Evolutionary conservation across 805 yeast genomes (phyloP), one percentile per base, ranked within the genome.

Genomic region (Cyberlindnera nakhonratchasimensis): DNA sequence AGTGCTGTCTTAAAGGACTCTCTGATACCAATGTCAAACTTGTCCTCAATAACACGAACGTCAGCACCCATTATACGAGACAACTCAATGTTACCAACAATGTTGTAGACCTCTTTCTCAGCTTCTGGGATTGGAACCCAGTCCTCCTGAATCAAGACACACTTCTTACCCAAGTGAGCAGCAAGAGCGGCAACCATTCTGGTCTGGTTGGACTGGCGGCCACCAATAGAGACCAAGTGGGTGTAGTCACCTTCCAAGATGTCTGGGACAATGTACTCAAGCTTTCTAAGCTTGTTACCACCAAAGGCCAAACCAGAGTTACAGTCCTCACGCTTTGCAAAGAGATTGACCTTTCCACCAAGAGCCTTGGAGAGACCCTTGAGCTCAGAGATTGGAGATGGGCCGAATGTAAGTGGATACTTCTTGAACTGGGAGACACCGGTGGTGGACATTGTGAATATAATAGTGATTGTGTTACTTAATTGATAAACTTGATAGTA

Each of bases 81-180:
- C 29, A 47, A 39, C 43, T 47, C 50, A 24, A 47, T 47, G 43
- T 47, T 47, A 12, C 50, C 50, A 14, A 47, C 50, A 40, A 40
- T 43, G 45, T 47, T 41, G 43, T 47, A 47, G 29, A 43, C 37
- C 14, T 47, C 50, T 43, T 47, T 47, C 43, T 47, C 50, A 13
- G 50, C 45, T 39, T 47, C 50, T 37, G 50, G 50, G 43, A 47
- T 47, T 17, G 50, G 50, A 21, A 47, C 50, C 50, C 50, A 47
- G 42, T 47, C 46, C 41, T 47, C 50, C 41, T 47, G 50, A 34
- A 47, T 47, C 47, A 47, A 29, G 14, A 47, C 50, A 38, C 50
- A 47, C 40, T 47, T 43, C 45, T 47, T 47, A 17, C 50, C 50
- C 37, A 47, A 22, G 39, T 47, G 47, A 19, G 50, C 50, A 17